Evolutionary conservation across 2,329 filamentous ascomycete species (phyloP), one percentile per base, ranked within the genome.

Genomic region (Penicillium sp.): DNA sequence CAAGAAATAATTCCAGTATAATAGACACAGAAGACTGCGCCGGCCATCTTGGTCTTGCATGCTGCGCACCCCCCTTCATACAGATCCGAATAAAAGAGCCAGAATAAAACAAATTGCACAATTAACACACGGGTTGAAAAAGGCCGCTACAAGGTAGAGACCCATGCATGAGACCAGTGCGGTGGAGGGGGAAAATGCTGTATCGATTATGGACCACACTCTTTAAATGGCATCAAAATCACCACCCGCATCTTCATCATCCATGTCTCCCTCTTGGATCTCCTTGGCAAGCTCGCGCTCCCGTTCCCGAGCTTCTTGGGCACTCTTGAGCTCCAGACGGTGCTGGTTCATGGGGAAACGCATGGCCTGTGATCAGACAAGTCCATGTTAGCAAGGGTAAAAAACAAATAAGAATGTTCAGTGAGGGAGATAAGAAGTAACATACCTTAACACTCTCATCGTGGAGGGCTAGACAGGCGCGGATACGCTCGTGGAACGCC

Each of bases 271-370:
- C 65, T 97, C 94, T 76, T 96, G 91, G 71, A 99, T 97, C 81
- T 99, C 94, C 82, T 97, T 97, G 61, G 92, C 94, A 82, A 99
- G 86, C 78, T 99, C 94, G 18, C 94, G 85, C 81, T 99, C 94
- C 20, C 94, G 85, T 75, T 99, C 94, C 49, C 94, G 85, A n/a
- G 94, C 94, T 77, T 99, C 95, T 76, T 97, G 93, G 0, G 94
- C 94, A 69, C 96, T 97, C 84, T 97, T 97, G 54, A 99, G 83
- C 77, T 99, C 94, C 54, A 97, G 82, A 18, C 94, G 86, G 77
- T 99, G 94, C 76, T 97, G 94, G 80, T 99, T 97, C 93, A 97
- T 97, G 2, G 94, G 94, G 78, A 97, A 99, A 53, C 94, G 87
- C 94, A 99, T 99, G 26, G 94, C 93, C 90, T 93, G 58, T 13